phyloP scores from a whole-genome alignment of 345 rosid species.

The Orychophragmus violaceus region DNA sequence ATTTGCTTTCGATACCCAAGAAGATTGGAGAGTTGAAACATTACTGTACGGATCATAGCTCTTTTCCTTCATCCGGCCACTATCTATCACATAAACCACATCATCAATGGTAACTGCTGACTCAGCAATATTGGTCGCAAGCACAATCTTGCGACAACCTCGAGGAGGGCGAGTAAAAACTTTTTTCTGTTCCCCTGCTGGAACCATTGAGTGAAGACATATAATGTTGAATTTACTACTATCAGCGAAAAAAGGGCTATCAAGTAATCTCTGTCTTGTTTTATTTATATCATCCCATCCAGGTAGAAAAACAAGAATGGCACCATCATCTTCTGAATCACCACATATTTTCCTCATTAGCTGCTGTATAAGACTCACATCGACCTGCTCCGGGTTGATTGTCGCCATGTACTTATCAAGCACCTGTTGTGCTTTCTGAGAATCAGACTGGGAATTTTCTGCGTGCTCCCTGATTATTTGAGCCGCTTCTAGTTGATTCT shows the following conservation, averaged over 20 bases:
- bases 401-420: slow-evolving; percentile 64
- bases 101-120: slow-evolving; percentile 91
- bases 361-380: slow-evolving; percentile 70
- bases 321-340: slow-evolving; percentile 63
- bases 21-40: slow-evolving; percentile 86
- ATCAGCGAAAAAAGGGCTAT: slow-evolving; percentile 49
- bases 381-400: slow-evolving; percentile 57
- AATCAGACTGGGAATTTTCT: slow-evolving; percentile 32
- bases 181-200: slow-evolving; percentile 77
- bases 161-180: slow-evolving; percentile 61
- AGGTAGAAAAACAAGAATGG: slow-evolving; percentile 90
- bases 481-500: slow-evolving; percentile 63
- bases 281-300: slow-evolving; percentile 96
- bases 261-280: slow-evolving; percentile 53
- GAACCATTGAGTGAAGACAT: slow-evolving; percentile 92
- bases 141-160: slow-evolving; percentile 87
- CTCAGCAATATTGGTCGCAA: slow-evolving; percentile 92
- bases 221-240: slow-evolving; percentile 56
- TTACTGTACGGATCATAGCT: slow-evolving; percentile 87
- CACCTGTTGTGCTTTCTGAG: slow-evolving; percentile 41
- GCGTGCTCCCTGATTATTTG: slow-evolving; percentile 50
- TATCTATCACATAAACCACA: slow-evolving; percentile 91
- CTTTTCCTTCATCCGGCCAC: slow-evolving; percentile 95
- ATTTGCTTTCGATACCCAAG: slow-evolving; percentile 94
- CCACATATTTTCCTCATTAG: slow-evolving; percentile 62